These are phyloP conservation scores for Schizothecium vesticola DNA, from an alignment of 495 filamentous ascomycete genomes.

Conservation along the genomic window DNA sequence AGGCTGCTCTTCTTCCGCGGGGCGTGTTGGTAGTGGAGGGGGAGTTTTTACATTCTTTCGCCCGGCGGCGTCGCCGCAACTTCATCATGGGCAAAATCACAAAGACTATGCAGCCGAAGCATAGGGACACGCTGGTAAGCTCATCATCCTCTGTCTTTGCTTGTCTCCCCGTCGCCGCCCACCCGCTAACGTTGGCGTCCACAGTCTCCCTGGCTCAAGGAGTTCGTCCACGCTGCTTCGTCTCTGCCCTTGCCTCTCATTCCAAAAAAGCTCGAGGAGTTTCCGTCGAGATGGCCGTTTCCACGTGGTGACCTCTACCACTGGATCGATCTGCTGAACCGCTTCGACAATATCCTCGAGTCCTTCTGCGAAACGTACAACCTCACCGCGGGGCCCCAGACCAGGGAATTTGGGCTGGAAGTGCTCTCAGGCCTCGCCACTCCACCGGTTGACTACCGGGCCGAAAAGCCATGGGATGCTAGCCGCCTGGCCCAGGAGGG, in stretches of 20 bases:
- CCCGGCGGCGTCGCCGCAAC: constrained; percentile 50
- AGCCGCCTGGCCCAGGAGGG: constrained; percentile 52
- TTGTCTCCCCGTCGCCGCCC: background rate
- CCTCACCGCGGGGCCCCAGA: constrained; percentile 76
- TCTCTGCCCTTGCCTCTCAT: constrained; percentile 69
- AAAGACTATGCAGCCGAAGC: constrained; percentile 86
- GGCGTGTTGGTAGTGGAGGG: constrained; percentile 45
- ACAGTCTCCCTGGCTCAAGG: constrained; percentile 79
- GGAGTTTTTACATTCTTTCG: constrained; percentile 36
- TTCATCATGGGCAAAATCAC: constrained; percentile 90
- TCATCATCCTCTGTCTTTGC: constrained; percentile 7
- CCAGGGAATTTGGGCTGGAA: constrained; percentile 60
- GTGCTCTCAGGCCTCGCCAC: constrained; percentile 52
- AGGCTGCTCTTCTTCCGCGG: constrained; percentile 35
- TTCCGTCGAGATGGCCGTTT: constrained; percentile 88
- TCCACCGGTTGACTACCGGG: constrained; percentile 29
- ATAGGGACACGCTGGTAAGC: constrained; percentile 89
- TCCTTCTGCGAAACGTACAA: constrained; percentile 75
- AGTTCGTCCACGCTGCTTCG: constrained; percentile 65
- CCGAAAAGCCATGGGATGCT: constrained; percentile 36
- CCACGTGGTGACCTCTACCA: constrained; percentile 97
- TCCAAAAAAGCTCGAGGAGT: constrained; percentile 67
- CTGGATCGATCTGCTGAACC: constrained; percentile 93
- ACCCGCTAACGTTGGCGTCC: constrained; percentile 1
- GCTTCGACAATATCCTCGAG: constrained; percentile 86